Base-by-base conservation (phyloP, 2,329 filamentous ascomycete genomes). In the Penicillium rolfsii region DNA sequence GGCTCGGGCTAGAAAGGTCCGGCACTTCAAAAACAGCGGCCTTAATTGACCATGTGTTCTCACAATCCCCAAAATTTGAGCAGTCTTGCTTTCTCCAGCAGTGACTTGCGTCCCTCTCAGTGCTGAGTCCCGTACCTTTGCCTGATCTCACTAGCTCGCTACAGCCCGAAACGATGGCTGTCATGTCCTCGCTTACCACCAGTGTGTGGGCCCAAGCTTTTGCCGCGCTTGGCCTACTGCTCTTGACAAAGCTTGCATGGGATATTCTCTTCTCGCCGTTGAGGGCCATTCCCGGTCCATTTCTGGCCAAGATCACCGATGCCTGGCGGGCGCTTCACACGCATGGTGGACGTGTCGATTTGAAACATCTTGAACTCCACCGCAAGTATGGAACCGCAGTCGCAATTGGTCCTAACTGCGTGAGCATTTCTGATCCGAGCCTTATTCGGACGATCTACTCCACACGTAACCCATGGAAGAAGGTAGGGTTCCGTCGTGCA, bases 341-440 rank as follows among this genome's bases (percentile, higher is more conserved):
- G 11, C 52, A 57, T 48, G 33, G 52, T 9, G 64, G 65, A 5
- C 64, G 49, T 46, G 60, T 64, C 16, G 65, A 67, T 57, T 36
- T 41, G 9, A 65, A 63, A 49, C 55, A 67, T 59, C 48, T 67
- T 6, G 66, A 74, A 50, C 65, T 77, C 19, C 78, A 80, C 59
- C 70, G 71, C 1, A 70, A 73, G 58, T 75, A 80, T 65, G 79
- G 79, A 0, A 73, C 73, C 1, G 72, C 77, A 5, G 76, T 81
- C 1, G 75, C 74, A 6, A 73, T 80, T 26, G 77, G 73, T 2
- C 79, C 79, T 3, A 77, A 77, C 30, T 64, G 75, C 7, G 66
- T 80, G 16, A 75, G 76, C 54, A 66, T 80, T n/a, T 73, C 77
- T 52, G 71, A 74, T 3, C 77, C 78, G 0, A 71, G 74, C 38